Evolutionary conservation across 2,329 filamentous ascomycete species (phyloP), one percentile per base, ranked within the genome.

Genomic region (Periconia macrospinosa): DNA sequence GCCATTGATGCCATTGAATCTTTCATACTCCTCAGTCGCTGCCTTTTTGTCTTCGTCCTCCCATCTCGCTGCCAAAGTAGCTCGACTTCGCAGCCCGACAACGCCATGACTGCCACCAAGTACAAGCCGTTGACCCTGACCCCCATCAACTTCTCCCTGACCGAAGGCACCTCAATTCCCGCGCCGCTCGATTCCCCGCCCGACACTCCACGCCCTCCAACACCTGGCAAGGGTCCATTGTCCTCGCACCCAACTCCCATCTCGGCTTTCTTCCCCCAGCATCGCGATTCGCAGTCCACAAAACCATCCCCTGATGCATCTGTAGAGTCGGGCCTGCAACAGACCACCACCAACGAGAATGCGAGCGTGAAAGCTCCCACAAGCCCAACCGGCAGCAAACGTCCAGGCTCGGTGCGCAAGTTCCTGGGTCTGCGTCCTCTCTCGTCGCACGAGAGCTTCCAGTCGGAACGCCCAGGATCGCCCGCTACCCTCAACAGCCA

Each of bases 71-170:
- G 48, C 43, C 37, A 57, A 27, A 54, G 23, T 27, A 27, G 23
- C 33, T 37, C 45, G n/a, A 27, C 20, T 27, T 40, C 20, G 30
- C 11, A 33, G n/a, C 41, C 44, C 30, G 5, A 41, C 13, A 40
- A 18, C 60, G 58, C 35, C 55, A 73, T 73, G 69, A 57, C 64
- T 30, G 55, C 45, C 44, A 56, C 53, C 54, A 73, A 70, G 51
- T 73, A 68, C 64, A 67, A 72, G 60, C 70, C 70, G 52, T 62
- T 73, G 52, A 72, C 70, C 46, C 62, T 74, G 30, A 61, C 64
- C 35, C 73, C 73, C 47, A 69, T 76, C 65, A 70, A 74, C 59
- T 74, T 75, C 67, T 75, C 73, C 44, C 69, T 76, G 50, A 76
- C 74, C 35, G 73, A 74, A 43, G 74, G 74, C 53, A 76, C 74